Evolutionary conservation across 163 green algal species (phyloP).

Genomic region (Chlamydomonas reinhardtii): DNA sequence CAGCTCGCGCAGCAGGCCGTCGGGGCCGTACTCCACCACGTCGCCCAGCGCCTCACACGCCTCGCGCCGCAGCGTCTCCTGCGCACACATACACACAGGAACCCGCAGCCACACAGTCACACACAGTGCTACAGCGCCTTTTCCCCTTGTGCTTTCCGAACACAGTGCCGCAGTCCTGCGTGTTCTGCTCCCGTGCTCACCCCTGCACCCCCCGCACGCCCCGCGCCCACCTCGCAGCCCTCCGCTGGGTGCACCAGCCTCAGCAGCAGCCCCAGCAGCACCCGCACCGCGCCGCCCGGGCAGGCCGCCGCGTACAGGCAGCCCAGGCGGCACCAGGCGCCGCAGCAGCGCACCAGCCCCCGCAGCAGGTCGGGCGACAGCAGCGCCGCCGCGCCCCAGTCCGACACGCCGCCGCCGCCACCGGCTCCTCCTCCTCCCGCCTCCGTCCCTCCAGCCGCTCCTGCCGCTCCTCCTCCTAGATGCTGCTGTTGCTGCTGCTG

Average conservation of each 20-base stretch:
- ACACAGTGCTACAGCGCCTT: no score
- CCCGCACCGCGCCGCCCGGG: not conserved
- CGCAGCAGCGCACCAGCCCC: conserved; percentile 7
- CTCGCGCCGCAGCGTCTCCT: not conserved
- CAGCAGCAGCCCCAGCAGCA: conserved; percentile 23
- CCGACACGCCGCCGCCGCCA: no score
- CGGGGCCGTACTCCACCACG: conserved; percentile 33
- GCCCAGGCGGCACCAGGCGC: conserved; percentile 36
- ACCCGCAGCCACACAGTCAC: no score
- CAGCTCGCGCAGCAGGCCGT: conserved; percentile 8
- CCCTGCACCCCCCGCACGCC: no score
- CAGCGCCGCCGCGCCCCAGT: no score
- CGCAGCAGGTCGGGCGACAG: no score
- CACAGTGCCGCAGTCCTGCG: no score
- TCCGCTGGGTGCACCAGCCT: not conserved
- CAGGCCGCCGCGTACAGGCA: conserved; percentile 23
- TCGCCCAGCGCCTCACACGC: conserved; percentile 19
- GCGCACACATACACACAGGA: not conserved
- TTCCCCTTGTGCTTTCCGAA: no score
- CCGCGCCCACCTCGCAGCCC: no score
- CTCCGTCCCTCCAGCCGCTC: not conserved
- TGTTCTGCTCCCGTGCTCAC: no score
- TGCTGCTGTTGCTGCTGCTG: not conserved
- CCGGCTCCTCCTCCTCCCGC: not conserved
- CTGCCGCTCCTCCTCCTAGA: not conserved